phyloP scores from a whole-genome alignment of 495 filamentous ascomycete genomes.

The Aspergillus heteromorphus region DNA sequence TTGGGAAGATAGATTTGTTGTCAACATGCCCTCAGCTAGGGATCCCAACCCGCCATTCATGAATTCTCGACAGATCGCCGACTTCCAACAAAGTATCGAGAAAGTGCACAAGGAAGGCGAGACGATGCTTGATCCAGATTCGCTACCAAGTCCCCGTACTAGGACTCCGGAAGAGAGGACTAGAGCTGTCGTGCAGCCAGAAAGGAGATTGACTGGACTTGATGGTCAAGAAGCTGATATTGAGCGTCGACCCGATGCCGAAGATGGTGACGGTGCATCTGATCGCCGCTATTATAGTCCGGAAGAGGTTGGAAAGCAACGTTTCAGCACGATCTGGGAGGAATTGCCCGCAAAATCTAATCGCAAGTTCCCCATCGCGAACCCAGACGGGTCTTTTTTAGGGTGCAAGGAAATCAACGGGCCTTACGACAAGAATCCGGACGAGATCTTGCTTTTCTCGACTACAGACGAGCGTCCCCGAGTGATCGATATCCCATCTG shows the following conservation, averaged over 20 bases:
- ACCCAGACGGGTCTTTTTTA: constrained; percentile 43
- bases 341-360: constrained; percentile 26
- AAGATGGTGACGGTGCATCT: constrained; percentile 4
- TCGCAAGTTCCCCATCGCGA: constrained; percentile 17
- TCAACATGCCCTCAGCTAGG: constrained; percentile 43
- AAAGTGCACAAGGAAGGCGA: constrained; percentile 25
- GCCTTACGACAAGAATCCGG: constrained; percentile 32
- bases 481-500: constrained; percentile 20
- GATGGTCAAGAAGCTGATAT: constrained; percentile 22
- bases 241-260: constrained; percentile 5
- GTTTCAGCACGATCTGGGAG: constrained; percentile 38
- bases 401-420: constrained; percentile 42
- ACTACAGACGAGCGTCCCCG: constrained; percentile 25
- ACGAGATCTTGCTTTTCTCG: constrained; percentile 38
- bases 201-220: constrained; percentile 9
- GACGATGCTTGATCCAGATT: constrained; percentile 28
- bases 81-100: constrained; percentile 39
- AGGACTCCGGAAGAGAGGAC: constrained; percentile 22
- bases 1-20: constrained; percentile 43
- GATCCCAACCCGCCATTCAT: constrained; percentile 40
- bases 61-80: constrained; percentile 33
- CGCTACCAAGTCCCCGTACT: constrained; percentile 29
- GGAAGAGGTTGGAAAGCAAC: constrained; percentile 39
- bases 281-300: constrained; percentile 34
- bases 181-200: not conserved